Base-by-base conservation (phyloP, 164 flowering plant species). In the Umbellularia californica region DNA sequence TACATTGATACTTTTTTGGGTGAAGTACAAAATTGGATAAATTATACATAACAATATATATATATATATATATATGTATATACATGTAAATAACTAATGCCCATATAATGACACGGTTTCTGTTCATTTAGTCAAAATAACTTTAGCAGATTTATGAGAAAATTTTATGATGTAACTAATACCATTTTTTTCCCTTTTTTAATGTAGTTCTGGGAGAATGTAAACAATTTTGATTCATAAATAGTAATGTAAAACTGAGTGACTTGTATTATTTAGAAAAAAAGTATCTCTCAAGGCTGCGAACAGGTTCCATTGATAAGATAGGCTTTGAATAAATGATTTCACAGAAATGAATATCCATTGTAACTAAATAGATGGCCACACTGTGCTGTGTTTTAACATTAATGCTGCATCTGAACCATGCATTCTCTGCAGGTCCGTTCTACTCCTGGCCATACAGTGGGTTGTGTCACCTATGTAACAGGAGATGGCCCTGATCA, bases 361-460 rank as follows among this genome's bases (percentile, higher is more conserved):
- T 41, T 41, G 47, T 41, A 41, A 41, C 47, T 41, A 64, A 64
- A 23, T 23, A 24, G 14, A 25, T 64, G 67, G 30, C 33, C 17
- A 14, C 5, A 13, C 2, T 5, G 5, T 64, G 67, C 28, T 64
- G 67, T 64, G 14, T 22, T 64, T 64, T 64, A 7, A 25, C 67
- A 11, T 64, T 64, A 23, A 64, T 64, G 12, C 11, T 23, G 12
- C 28, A 11, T 64, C 5, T 64, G 67, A 64, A 25, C 65, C 70
- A 62, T 73, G 50, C 67, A 50, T 28, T 68, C 41, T 47, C 66
- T 74, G 77, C 87, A 95, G 99, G 96, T 92, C 77, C 93, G 93
- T 76, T 86, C 96, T 52, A 95, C 99, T 68, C 99, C 99, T 55
- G 99, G 99, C 5, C 99, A 95, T 77, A 95, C 99, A 52, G 41